Evolutionary conservation across 2,329 filamentous ascomycete species (phyloP).

Genomic region (Epichloe gansuensis): DNA sequence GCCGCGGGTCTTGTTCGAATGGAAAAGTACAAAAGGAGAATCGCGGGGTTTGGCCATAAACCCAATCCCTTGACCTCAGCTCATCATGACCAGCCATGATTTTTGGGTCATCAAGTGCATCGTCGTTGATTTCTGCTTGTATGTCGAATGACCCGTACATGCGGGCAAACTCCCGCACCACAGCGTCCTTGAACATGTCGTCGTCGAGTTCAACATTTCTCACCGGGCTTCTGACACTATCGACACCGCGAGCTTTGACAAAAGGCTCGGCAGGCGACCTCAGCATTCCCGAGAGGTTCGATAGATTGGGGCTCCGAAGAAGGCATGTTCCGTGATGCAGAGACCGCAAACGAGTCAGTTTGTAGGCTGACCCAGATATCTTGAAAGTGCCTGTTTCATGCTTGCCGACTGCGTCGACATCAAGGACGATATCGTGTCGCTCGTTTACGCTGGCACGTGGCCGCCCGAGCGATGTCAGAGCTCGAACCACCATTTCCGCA

Average conservation of each 20-base stretch:
- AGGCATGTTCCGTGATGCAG: slow-evolving; percentile 92
- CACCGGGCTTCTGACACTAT: slow-evolving; percentile 78
- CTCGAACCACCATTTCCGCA: slow-evolving; percentile 85
- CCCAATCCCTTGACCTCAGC: slow-evolving; percentile 54
- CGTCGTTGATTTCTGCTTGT: slow-evolving; percentile 33
- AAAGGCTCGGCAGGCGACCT: slow-evolving; percentile 65
- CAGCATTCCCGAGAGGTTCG: slow-evolving; percentile 54
- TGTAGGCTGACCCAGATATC: slow-evolving; percentile 89
- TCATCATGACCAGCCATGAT: slow-evolving; percentile 30
- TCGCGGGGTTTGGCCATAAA: slow-evolving; percentile 72
- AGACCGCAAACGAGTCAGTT: slow-evolving; percentile 67
- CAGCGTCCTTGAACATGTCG: slow-evolving; percentile 37
- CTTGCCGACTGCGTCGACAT: slow-evolving; percentile 19
- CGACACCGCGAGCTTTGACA: slow-evolving; percentile 73
- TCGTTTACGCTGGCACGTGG: slow-evolving; percentile 63
- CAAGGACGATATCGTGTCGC: slow-evolving; percentile 84
- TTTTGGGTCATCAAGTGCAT: slow-evolving; percentile 30
- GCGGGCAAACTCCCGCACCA: slow-evolving; percentile 49
- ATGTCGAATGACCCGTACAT: slow-evolving; percentile 46
- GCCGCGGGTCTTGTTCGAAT: slow-evolving; percentile 43
- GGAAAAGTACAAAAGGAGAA: slow-evolving; percentile 59
- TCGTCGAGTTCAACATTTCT: slow-evolving; percentile 55
- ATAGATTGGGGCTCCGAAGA: slow-evolving; percentile 62
- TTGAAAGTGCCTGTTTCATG: slow-evolving; percentile 43
- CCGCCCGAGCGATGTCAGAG: slow-evolving; percentile 49